Base-by-base conservation (phyloP, 108 stramenopile species). In the Skeletonema costatum region DNA sequence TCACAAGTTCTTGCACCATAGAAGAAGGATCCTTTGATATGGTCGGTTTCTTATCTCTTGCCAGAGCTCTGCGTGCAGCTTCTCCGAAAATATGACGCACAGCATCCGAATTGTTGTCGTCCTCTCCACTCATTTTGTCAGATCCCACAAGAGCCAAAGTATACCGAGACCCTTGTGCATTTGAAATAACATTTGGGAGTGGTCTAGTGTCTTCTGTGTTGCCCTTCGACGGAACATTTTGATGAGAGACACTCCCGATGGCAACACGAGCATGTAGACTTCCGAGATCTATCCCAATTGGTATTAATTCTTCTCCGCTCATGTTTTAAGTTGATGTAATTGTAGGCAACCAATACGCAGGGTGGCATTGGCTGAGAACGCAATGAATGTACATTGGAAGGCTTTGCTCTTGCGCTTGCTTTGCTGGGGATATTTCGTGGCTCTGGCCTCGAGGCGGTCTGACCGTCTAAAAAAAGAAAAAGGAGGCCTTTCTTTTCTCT, bases 251-350 rank as follows among this genome's bases (percentile, higher is more conserved):
- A 41, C 81, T 81, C 12, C 80, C 77, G 21, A 84, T 79, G n/a
- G 83, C 83, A 38, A 84, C 73, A 51, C 83, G 68, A 30, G 83
- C 83, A 53, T 84, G 83, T 5, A 84, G 70, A 32, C 80, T 77
- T 42, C 83, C 83, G 32, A 84, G 75, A 60, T 84, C 83, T 53
- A 84, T 84, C n/a, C 83, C 83, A 11, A 84, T 67, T 41, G 83
- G 83, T 72, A 84, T 82, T 67, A 76, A 72, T 72, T 82, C 81
- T 61, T 70, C 74, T 32, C 74, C 64, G 44, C 60, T 76, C 80
- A 81, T 81, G 39, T 32, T 72, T 16, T 30, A 7, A 48, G 17
- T 70, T 59, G 4, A 25, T 60, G 70, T 0, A 44, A 32, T 29
- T 67, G 56, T 56, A 25, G 19, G 21, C 25, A 56, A 25, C 25